These are phyloP conservation scores for Mortierella sp. DNA, from an alignment of 371 early-diverging fungal species.

Conservation along the genomic window DNA sequence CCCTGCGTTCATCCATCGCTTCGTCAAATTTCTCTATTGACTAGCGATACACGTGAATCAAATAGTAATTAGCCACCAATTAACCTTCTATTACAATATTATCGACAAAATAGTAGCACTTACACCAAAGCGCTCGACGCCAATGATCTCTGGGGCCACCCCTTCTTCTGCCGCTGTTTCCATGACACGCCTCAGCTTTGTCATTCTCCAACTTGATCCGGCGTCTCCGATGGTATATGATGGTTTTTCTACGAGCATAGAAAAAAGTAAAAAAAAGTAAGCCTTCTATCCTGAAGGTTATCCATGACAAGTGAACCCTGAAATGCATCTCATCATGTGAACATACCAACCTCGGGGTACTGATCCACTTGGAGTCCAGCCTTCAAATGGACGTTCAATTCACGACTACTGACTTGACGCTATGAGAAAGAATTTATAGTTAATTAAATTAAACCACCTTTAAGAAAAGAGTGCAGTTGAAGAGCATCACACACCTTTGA, in stretches of 20 bases:
- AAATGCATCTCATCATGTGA: background rate
- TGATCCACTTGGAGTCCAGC: constrained; percentile 63
- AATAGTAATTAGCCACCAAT: background rate
- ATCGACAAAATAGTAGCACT: background rate
- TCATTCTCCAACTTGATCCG: constrained; percentile 88
- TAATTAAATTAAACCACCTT: background rate
- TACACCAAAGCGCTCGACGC: constrained; percentile 79
- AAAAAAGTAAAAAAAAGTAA: background rate
- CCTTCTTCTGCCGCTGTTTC: constrained; percentile 81
- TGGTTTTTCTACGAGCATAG: constrained; percentile 39
- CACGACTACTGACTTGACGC: constrained; percentile 65
- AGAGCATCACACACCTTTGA: constrained; percentile 24
- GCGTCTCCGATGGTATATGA: constrained; percentile 75
- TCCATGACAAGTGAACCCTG: background rate
- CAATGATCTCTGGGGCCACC: constrained; percentile 74
- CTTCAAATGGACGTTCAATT: constrained; percentile 65
- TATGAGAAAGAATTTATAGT: constrained; percentile 15
- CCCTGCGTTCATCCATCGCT: constrained; percentile 76
- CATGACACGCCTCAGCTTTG: constrained; percentile 76
- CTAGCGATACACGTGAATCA: constrained; percentile 38
- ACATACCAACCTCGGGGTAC: constrained; percentile 59
- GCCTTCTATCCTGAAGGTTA: too few species aligned
- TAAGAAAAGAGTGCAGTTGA: background rate
- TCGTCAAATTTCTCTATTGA: constrained; percentile 76
- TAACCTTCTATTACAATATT: background rate